phyloP scores from a whole-genome alignment of 306 rosid genomes.

The Herpetospermum pedunculosum region DNA sequence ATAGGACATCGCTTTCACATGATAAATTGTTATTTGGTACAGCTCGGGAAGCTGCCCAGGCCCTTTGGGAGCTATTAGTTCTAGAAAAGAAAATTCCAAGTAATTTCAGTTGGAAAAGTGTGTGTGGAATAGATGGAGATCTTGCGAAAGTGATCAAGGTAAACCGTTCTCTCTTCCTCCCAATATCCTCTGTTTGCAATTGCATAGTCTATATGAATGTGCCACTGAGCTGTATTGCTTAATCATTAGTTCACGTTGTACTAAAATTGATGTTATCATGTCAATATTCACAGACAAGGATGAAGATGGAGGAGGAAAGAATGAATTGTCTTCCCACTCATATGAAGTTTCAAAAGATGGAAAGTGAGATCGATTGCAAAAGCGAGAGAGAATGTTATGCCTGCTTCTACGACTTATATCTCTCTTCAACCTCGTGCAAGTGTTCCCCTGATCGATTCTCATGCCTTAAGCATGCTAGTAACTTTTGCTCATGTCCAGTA shows the following conservation, averaged over 20 bases:
- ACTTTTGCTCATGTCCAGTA: slow-evolving; percentile 51
- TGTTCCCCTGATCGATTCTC: slow-evolving; percentile 73
- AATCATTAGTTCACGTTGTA: neutral
- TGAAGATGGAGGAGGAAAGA: slow-evolving; percentile 68
- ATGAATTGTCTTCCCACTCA: slow-evolving; percentile 40
- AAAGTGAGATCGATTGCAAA: slow-evolving; percentile 42
- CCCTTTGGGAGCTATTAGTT: slow-evolving; percentile 34
- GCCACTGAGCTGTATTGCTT: neutral
- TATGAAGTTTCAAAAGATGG: slow-evolving; percentile 60
- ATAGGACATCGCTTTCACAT: slow-evolving; percentile 87
- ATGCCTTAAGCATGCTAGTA: slow-evolving; percentile 61
- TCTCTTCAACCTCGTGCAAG: slow-evolving; percentile 62
- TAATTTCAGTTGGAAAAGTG: slow-evolving; percentile 41
- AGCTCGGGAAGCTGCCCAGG: slow-evolving; percentile 56
- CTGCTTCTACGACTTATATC: slow-evolving; percentile 81
- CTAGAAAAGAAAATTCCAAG: slow-evolving; percentile 38
- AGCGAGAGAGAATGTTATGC: slow-evolving; percentile 77
- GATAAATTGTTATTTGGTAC: slow-evolving; percentile 80
- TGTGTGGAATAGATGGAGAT: slow-evolving; percentile 74
- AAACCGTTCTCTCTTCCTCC: slow-evolving; percentile 6
- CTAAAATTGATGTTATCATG: neutral
- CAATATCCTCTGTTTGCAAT: neutral
- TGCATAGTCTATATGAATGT: neutral
- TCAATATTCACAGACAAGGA: slow-evolving; percentile 42
- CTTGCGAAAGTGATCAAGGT: slow-evolving; percentile 74